Conservation (phyloP, 148 eudicot genomes). For the Spergularia bocconei region DNA sequence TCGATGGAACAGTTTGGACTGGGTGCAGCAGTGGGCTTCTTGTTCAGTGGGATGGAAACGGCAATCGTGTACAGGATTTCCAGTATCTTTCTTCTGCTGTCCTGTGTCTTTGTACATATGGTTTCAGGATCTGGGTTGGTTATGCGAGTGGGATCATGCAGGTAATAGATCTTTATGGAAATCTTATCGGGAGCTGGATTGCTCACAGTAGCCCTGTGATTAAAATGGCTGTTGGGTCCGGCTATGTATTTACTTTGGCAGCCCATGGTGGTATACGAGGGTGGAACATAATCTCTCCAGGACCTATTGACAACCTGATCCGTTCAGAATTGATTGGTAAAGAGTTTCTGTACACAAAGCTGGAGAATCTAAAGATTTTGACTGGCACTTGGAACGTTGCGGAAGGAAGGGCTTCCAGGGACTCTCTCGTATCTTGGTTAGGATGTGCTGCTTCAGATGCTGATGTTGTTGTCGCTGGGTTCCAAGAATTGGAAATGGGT, state of each 20-base stretch:
- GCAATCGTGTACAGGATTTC: conserved; percentile 77
- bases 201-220: conserved; percentile 70
- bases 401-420: conserved; percentile 79
- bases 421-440: conserved; percentile 88
- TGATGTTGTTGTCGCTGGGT: conserved; percentile 76
- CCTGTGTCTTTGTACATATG: conserved; percentile 69
- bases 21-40: conserved; percentile 81
- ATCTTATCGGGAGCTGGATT: conserved; percentile 71
- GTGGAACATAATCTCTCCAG: conserved; percentile 85
- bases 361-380: conserved; percentile 69
- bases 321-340: conserved; percentile 66
- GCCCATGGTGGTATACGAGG: conserved; percentile 94
- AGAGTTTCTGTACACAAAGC: conserved; percentile 76
- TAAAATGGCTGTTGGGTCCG: conserved; percentile 66
- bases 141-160: conserved; percentile 73
- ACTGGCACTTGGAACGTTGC: conserved; percentile 99
- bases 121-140: conserved; percentile 88
- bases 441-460: conserved; percentile 72
- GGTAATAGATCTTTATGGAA: conserved; percentile 74
- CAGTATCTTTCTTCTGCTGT: conserved; percentile 59
- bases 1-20: conserved; percentile 81
- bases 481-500: conserved; percentile 99
- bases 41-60: conserved; percentile 96
- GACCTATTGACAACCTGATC: conserved; percentile 68
- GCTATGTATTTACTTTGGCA: conserved; percentile 72